Percentiles rank a stretch among this genome's conserved stretches.
These are phyloP conservation scores for Antitrichia curtipendula DNA, from an alignment of 225 moss, liverwort and hornwort species.

Conservation along the genomic window DNA sequence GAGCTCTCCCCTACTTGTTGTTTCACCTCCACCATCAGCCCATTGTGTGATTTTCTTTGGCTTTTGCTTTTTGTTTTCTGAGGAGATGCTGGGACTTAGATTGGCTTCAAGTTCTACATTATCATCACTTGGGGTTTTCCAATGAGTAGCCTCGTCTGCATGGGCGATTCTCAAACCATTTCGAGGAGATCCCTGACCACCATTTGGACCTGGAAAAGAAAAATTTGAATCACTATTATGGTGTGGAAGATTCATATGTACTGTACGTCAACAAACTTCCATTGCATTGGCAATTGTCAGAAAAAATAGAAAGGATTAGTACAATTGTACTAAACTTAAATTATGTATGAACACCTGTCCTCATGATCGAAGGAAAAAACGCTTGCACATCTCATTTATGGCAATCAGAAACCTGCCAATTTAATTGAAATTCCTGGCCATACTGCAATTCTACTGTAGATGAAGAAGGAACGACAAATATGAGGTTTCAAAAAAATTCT, in stretches of 20 bases:
- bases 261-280: no score
- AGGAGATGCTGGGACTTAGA: background rate
- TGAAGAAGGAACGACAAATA: background rate
- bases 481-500: background rate
- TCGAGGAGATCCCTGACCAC: background rate
- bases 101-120: background rate
- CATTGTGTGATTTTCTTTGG: slow-evolving; percentile 5
- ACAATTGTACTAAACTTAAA: background rate
- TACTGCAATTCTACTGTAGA: background rate
- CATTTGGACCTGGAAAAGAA: slow-evolving; percentile 4
- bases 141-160: background rate
- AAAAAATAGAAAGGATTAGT: no score
- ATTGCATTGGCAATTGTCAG: background rate
- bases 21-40: background rate
- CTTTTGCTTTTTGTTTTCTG: background rate
- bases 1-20: background rate
- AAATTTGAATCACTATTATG: background rate
- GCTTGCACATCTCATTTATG: background rate
- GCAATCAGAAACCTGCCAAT: background rate
- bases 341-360: background rate
- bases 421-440: background rate
- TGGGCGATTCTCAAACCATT: background rate
- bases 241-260: background rate
- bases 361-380: background rate
- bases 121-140: background rate